Evolutionary conservation across 2,329 filamentous ascomycete species (phyloP).

Genomic region (Sporothrix dimorphospora): DNA sequence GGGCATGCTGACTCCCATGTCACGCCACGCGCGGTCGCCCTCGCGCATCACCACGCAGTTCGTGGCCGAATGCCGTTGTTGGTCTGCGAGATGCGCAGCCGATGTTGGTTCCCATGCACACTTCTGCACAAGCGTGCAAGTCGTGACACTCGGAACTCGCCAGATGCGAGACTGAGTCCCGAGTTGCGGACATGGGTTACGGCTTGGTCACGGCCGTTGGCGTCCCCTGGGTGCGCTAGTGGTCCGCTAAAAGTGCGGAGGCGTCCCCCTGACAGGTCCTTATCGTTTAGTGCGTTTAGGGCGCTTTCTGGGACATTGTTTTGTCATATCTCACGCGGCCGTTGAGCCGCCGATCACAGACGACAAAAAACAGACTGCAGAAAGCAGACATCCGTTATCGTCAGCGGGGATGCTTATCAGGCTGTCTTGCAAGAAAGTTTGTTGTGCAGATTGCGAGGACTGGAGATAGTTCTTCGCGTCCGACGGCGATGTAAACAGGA

Average conservation of each 20-base stretch:
- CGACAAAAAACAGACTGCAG: no score
- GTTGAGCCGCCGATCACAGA: neutral
- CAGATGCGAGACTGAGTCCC: conserved; percentile 7
- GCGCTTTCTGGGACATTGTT: neutral
- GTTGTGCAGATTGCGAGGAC: neutral
- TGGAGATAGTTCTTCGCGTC: neutral
- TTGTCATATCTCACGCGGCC: neutral
- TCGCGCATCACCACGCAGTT: neutral
- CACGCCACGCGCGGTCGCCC: neutral
- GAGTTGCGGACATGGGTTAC: conserved; percentile 5
- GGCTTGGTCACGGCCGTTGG: neutral
- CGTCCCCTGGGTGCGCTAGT: neutral
- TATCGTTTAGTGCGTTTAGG: conserved; percentile 1
- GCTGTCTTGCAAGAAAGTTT: neutral
- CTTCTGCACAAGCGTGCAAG: neutral
- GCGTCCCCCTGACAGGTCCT: neutral
- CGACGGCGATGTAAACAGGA: neutral
- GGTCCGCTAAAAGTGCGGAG: neutral
- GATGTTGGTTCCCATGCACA: neutral
- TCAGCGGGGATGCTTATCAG: neutral
- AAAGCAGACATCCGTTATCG: neutral
- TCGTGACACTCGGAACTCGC: conserved; percentile 10
- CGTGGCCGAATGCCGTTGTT: neutral
- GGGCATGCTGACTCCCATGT: neutral
- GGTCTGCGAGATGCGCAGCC: neutral